Base-by-base conservation (phyloP, 2,329 filamentous ascomycete genomes). In the Colletotrichum eremochloae region DNA sequence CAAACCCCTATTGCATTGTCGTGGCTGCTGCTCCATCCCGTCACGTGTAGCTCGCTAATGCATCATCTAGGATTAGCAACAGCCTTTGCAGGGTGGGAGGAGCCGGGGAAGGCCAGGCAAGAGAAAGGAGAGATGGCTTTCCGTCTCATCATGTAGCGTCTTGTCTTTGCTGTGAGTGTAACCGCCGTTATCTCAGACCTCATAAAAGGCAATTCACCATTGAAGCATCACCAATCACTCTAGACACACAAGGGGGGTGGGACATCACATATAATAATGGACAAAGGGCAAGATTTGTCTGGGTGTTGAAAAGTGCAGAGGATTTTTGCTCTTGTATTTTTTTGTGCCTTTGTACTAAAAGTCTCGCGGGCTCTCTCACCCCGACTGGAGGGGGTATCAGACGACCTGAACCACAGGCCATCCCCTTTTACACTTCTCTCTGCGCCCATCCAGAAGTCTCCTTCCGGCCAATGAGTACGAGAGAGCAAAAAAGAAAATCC, bases 291-390 rank as follows among this genome's bases (percentile, higher is more conserved):
- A 44, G 4, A 2, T 44, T 33, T 50, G n/a, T 50, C n/a, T 14
- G 14, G 2, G 15, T 63, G 11, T 50, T 9, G 36, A 50, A 56
- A 64, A 29, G 61, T 71, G 70, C 70, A 71, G 67, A 72, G 69
- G 77, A 78, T 73, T 82, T 81, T 80, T 80, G 75, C 76, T 80
- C 76, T 46, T 44, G 33, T 36, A 24, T 79, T 80, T 80, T 81
- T 79, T 80, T 80, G 76, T 79, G 78, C 79, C 77, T 82, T 79
- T 81, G 76, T 79, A 80, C 63, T 50, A 61, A 61, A 63, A 60
- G 57, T 61, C 58, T 60, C 63, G 55, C 67, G 38, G 38, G 58
- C 67, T 64, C 46, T 62, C 64, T 52, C 31, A 52, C 53, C 63
- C 60, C 55, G 44, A 55, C 72, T 68, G 44, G 55, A 24, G 62